Conservation (phyloP, 2,329 filamentous ascomycete genomes). For the Tricladium varicosporioides region DNA sequence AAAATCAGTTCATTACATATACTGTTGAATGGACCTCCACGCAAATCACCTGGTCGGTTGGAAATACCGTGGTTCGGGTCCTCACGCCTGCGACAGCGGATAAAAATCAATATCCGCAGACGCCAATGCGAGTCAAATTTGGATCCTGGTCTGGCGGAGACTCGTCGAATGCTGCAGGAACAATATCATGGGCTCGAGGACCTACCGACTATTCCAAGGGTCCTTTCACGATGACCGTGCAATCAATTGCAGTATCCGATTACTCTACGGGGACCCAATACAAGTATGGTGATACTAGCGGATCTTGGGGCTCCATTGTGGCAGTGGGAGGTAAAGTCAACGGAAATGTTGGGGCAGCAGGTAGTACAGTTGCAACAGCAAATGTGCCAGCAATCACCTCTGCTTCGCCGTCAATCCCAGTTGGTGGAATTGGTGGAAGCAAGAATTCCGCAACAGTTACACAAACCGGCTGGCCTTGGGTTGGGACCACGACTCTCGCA, state of each 20-base stretch:
- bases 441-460: constrained; percentile 52
- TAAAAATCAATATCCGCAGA: constrained; percentile 81
- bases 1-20: constrained; percentile 79
- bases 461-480: constrained; percentile 68
- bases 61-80: constrained; percentile 73
- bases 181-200: constrained; percentile 86
- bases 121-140: constrained; percentile 91
- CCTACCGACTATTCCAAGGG: constrained; percentile 79
- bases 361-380: constrained; percentile 45
- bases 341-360: constrained; percentile 48
- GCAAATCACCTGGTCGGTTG: constrained; percentile 84
- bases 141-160: constrained; percentile 93
- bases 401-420: constrained; percentile 64
- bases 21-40: constrained; percentile 86
- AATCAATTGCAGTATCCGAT: constrained; percentile 74
- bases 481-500: constrained; percentile 50
- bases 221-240: constrained; percentile 83
- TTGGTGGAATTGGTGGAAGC: constrained; percentile 57
- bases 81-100: constrained; percentile 69
- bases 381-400: constrained; percentile 63
- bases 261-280: constrained; percentile 92
- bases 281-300: constrained; percentile 74
- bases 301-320: constrained; percentile 78
- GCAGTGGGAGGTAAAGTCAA: constrained; percentile 78
- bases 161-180: constrained; percentile 69